Conservation (phyloP, 2,329 filamentous ascomycete species). For the Alternaria infectoria region DNA sequence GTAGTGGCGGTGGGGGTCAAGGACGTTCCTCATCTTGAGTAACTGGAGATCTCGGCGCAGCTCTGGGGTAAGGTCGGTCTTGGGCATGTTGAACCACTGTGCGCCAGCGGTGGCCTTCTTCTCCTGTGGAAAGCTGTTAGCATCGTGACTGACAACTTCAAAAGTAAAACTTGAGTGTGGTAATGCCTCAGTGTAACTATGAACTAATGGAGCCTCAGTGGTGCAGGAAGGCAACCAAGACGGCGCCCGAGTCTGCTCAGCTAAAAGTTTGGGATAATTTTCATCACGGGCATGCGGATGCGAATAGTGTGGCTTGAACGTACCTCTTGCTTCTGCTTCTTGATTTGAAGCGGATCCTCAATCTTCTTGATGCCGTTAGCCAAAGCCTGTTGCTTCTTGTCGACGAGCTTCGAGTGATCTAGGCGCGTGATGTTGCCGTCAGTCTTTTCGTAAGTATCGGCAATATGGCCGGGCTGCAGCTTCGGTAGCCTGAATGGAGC, state of each 20-base stretch:
- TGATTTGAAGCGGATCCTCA: conserved; percentile 58
- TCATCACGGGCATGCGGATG: conserved; percentile 67
- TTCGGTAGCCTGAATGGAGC: conserved; percentile 57
- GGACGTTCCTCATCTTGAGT: conserved; percentile 83
- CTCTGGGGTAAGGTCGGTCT: conserved; percentile 81
- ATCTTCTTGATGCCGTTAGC: conserved; percentile 60
- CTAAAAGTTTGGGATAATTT: conserved; percentile 70
- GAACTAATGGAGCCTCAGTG: conserved; percentile 69
- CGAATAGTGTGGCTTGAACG: conserved; percentile 17
- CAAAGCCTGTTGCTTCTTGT: conserved; percentile 55
- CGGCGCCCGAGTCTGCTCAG: conserved; percentile 78
- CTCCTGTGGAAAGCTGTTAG: conserved; percentile 50
- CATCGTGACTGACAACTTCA: conserved; percentile 9
- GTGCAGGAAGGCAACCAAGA: conserved; percentile 79
- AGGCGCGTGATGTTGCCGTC: conserved; percentile 60
- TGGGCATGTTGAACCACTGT: conserved; percentile 87
- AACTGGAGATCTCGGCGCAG: conserved; percentile 89
- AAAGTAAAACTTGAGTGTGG: conserved; percentile 9
- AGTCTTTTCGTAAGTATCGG: conserved; percentile 62
- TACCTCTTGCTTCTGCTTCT: conserved; percentile 60
- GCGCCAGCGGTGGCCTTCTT: conserved; percentile 74
- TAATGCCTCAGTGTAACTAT: conserved; percentile 76
- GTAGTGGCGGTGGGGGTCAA: conserved; percentile 89
- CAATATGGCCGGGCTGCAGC: conserved; percentile 54
- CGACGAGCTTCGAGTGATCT: conserved; percentile 59